Percentiles rank a stretch among this genome's conserved stretches.
Conservation (phyloP, 169 alveolate genomes). For the Eimeria mitis region DNA sequence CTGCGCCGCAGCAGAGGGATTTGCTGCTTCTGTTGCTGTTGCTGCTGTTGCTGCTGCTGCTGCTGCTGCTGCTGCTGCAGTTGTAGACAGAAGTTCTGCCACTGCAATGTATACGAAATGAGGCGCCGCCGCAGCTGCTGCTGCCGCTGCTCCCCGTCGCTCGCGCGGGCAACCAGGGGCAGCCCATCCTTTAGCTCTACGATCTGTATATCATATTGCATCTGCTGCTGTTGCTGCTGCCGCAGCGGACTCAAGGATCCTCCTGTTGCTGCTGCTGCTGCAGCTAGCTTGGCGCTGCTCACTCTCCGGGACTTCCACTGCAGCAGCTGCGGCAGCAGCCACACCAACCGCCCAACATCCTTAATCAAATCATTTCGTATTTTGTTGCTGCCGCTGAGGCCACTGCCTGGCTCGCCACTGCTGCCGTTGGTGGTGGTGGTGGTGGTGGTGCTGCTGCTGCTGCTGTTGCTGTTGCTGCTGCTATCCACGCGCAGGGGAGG, state of each 20-base stretch:
- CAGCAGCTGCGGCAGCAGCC: conserved; percentile 77
- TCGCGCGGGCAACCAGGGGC: conserved; percentile 30
- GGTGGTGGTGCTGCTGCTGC: conserved; percentile 22
- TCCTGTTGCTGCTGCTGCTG: conserved; percentile 19
- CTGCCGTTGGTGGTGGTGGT: background rate
- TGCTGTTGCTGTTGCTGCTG: conserved; percentile 4
- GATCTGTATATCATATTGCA: conserved; percentile 53
- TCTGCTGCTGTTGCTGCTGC: conserved; percentile 45
- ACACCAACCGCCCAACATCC: conserved; percentile 69
- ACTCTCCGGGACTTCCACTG: conserved; percentile 57
- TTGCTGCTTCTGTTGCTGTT: conserved; percentile 5
- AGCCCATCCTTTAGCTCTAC: conserved; percentile 46
- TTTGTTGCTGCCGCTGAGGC: conserved; percentile 28
- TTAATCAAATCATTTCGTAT: conserved; percentile 46
- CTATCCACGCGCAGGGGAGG: background rate
- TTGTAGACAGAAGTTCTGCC: conserved; percentile 64
- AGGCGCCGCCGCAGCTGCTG: conserved; percentile 70
- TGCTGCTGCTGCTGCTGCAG: conserved; percentile 62
- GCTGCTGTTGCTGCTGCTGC: conserved; percentile 1
- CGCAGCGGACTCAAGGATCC: conserved; percentile 12
- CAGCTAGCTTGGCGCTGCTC: background rate
- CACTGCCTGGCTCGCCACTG: background rate
- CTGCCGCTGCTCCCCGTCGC: conserved; percentile 68
- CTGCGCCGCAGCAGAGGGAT: conserved; percentile 47
- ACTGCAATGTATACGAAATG: conserved; percentile 50